Evolutionary conservation across 768 basidiomycete species (phyloP), one percentile per base, ranked within the genome.

Genomic region (Neoboletus subvelutipes): DNA sequence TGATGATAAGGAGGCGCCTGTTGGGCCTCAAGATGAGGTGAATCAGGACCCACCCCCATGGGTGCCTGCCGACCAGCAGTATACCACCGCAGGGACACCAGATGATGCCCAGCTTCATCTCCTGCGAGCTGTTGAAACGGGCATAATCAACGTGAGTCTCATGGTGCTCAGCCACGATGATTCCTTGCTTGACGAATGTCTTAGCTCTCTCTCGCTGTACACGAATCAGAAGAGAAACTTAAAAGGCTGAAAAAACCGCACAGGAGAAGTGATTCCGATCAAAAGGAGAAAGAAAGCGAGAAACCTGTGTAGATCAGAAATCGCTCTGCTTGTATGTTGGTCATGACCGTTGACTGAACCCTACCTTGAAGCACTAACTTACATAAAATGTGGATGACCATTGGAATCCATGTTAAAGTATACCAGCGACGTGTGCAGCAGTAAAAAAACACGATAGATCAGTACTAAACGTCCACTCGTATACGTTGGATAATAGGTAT

Each of bases 401-500:
- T 50, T 29, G 41, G 28, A 50, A 46, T 61, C 66, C 55, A 24
- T 52, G 52, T 51, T 45, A 48, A 31, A 50, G 39, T 49, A 39
- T 58, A 60, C 51, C 49, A 48, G 50, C 24, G 45, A 58, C 17
- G 31, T 40, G 53, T 56, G 55, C 54, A 57, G 61, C 48, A 63
- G 40, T 50, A 64, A 52, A 56, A 42, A 55, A 56, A 63, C 55
- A 61, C 26, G 57, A 55, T 55, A 64, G 50, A 65, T 66, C 60
- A 57, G 47, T 61, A 52, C 77, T 83, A 92, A 69, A 92, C 85
- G 74, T 94, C 93, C 75, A 96, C 94, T 53, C 92, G 87, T 77
- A 96, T 96, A 54, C 92, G 89, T 73, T 95, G 92, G 68, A 96
- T 87, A 64, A 94, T 78, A 64, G 94, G 91, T 80, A 94, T 93